These are phyloP conservation scores for Gloeophyllum trabeum DNA, from an alignment of 768 basidiomycete genomes.

Conservation along the genomic window DNA sequence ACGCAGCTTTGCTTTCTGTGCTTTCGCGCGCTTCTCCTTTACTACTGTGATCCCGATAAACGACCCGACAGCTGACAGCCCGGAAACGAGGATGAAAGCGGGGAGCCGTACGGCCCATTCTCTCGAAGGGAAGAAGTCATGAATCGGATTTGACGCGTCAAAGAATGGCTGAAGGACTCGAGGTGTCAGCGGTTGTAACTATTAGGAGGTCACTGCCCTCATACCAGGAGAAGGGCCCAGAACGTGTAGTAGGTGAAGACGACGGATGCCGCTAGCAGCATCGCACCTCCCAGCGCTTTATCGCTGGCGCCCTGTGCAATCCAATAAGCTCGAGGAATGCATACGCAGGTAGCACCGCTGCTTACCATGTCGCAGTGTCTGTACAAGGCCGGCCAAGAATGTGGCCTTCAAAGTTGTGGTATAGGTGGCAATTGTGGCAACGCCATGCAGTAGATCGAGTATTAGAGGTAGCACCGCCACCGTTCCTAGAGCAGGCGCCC, in stretches of 20 bases:
- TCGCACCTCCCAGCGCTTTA: slow-evolving; percentile 65
- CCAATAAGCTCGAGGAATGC: no score
- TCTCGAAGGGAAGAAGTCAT: slow-evolving; percentile 71
- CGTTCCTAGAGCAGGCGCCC: no score
- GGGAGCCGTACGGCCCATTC: slow-evolving; percentile 92
- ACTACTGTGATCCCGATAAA: slow-evolving; percentile 73
- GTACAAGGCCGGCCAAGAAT: no score
- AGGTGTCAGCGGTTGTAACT: slow-evolving; percentile 3
- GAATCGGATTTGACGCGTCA: slow-evolving; percentile 59
- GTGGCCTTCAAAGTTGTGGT: no score
- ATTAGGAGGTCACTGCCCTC: slow-evolving; percentile 14
- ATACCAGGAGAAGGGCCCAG: slow-evolving; percentile 88
- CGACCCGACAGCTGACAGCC: slow-evolving; percentile 66
- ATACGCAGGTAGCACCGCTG: no score
- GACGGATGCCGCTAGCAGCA: slow-evolving; percentile 68
- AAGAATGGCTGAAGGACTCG: slow-evolving; percentile 63
- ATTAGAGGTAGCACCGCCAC: no score
- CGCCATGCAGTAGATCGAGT: no score
- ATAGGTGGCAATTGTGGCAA: no score
- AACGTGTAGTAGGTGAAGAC: slow-evolving; percentile 86
- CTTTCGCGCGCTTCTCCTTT: slow-evolving; percentile 62
- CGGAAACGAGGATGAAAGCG: slow-evolving; percentile 70
- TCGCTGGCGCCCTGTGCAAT: slow-evolving; percentile 74
- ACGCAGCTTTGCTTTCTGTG: slow-evolving; percentile 40
- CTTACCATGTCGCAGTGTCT: no score